Evolutionary conservation across 1,284 basidiomycete species (phyloP), one percentile per base, ranked within the genome.

Genomic region (Ganoderma leucocontextum): DNA sequence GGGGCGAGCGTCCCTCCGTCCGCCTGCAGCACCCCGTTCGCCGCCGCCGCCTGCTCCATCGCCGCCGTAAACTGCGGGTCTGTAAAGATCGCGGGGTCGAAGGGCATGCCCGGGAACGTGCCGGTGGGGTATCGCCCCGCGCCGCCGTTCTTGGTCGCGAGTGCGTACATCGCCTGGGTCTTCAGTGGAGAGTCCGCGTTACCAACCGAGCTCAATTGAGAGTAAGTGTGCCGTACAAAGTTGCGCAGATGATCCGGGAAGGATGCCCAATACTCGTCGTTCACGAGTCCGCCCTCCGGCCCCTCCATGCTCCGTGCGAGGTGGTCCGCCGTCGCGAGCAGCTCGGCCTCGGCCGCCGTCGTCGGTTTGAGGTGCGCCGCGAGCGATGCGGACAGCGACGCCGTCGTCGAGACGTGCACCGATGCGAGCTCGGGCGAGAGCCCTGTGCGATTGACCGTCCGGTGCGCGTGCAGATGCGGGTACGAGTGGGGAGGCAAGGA

Each of bases 81-180:
- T 33, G 84, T 82, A 73, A 89, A 85, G 72, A 87, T 82, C 53
- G 85, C 80, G n/a, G 87, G 82, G 75, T 89, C 87, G 71, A 88
- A 86, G 35, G 84, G 83, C 59, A 84, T 72, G 33, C 73, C 64
- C 19, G 76, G 76, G 68, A 74, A 79, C 63, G 77, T 76, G 41
- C 79, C 79, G 29, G 79, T 77, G 9, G 79, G 75, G 67, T 76
- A 76, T 33, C 75, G 78, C 60, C 75, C 71, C 60, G 80, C 76
- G 70, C 78, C 72, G 62, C 80, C 35, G 77, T 78, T 63, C 78
- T 73, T 63, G 60, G 83, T 78, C 75, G 85, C 90, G 74, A 91
- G 86, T 66, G 88, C 84, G 75, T 90, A 89, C 86, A 91, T 88
- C 41, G 87, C 84, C 79, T 86, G 84, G 60, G 83, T 83, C 84